Evolutionary conservation across 202 grass and related monocot species (phyloP).

Genomic region (Dendrocalamus latiflorus): DNA sequence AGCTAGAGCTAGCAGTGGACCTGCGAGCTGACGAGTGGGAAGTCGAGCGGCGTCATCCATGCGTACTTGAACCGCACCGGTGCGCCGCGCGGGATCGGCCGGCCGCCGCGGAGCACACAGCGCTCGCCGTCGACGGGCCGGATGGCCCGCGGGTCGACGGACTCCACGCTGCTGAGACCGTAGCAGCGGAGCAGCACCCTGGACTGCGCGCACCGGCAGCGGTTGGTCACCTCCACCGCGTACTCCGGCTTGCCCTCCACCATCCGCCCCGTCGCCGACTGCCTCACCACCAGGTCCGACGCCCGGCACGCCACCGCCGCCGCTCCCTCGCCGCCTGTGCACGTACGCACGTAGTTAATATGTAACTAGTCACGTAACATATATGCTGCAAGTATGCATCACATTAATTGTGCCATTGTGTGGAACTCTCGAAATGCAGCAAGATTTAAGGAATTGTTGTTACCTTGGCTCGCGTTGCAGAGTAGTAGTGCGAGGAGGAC

Average conservation of each 20-base stretch:
- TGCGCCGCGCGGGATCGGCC: conserved; percentile 29
- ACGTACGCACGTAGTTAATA: too few relatives aligned
- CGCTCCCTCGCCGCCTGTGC: too few relatives aligned
- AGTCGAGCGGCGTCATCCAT: conserved; percentile 89
- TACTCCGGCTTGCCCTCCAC: conserved; percentile 83
- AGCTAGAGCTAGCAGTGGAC: conserved; percentile 32
- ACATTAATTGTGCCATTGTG: too few relatives aligned
- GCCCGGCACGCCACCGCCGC: not conserved
- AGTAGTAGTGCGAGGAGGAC: too few relatives aligned
- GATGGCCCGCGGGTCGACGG: conserved; percentile 54
- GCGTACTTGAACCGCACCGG: conserved; percentile 68
- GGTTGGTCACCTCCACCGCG: conserved; percentile 57
- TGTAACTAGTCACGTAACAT: too few relatives aligned
- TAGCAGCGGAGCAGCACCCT: conserved; percentile 62
- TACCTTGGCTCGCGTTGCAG: too few relatives aligned
- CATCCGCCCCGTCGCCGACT: conserved; percentile 46
- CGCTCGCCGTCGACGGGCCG: conserved; percentile 43
- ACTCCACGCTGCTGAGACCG: conserved; percentile 70
- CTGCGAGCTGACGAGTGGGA: conserved; percentile 57
- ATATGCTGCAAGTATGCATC: too few relatives aligned
- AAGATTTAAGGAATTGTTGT: too few relatives aligned
- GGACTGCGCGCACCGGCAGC: conserved; percentile 59
- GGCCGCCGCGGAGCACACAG: conserved; percentile 51
- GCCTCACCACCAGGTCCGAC: conserved; percentile 41
- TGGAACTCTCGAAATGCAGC: too few relatives aligned